phyloP scores from a whole-genome alignment of 2,329 filamentous ascomycete species.

The Tolypocladium capitatum region DNA sequence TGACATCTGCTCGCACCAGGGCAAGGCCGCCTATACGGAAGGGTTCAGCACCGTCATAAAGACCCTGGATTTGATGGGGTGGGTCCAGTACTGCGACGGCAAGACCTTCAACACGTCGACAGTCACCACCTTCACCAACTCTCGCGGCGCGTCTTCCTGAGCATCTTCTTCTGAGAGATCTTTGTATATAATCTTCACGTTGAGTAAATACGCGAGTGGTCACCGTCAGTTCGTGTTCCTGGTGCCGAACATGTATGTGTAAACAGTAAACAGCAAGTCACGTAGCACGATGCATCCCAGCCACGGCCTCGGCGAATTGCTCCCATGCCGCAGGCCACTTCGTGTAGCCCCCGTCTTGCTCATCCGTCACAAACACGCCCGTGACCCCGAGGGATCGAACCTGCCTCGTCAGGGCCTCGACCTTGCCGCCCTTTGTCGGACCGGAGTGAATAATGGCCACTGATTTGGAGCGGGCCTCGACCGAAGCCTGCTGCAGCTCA shows the following conservation, averaged over 20 bases:
- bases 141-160: too few relatives aligned
- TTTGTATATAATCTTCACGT: too few relatives aligned
- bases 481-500: background rate
- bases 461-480: slow-evolving; percentile 2
- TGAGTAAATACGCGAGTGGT: too few relatives aligned
- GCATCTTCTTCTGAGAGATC: too few relatives aligned
- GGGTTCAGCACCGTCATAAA: slow-evolving; percentile 54
- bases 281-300: background rate
- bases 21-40: slow-evolving; percentile 23
- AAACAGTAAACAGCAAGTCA: too few relatives aligned
- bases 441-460: slow-evolving; percentile 7
- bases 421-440: background rate
- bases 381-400: slow-evolving; percentile 3
- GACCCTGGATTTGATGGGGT: slow-evolving; percentile 49
- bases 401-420: background rate
- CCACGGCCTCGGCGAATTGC: slow-evolving; percentile 3
- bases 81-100: slow-evolving; percentile 42
- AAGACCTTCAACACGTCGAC: slow-evolving; percentile 15
- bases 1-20: slow-evolving; percentile 29
- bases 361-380: slow-evolving; percentile 8
- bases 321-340: slow-evolving; percentile 7
- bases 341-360: slow-evolving; percentile 9
- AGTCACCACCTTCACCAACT: too few relatives aligned
- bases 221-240: background rate
- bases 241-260: too few relatives aligned